These are phyloP conservation scores for Halophytophthora batemanensis DNA, from an alignment of 352 stramenopile species.

Conservation along the genomic window DNA sequence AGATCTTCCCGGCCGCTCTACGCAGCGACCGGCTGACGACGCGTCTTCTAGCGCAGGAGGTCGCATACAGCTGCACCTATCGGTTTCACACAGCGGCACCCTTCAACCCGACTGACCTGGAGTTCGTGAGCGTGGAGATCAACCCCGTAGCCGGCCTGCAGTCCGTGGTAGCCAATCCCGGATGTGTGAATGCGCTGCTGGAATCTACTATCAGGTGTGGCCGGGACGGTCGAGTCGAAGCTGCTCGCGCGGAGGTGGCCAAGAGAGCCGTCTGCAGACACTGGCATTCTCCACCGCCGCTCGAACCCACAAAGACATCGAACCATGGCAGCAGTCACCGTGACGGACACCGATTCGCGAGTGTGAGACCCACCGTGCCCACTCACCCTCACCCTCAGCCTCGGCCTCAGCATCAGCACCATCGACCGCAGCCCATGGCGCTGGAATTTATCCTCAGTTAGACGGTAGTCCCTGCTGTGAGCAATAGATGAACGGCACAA, in stretches of 20 bases:
- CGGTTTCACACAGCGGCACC: slow-evolving; percentile 21
- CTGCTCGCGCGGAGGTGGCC: slow-evolving; percentile 5
- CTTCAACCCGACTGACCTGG: slow-evolving; percentile 10
- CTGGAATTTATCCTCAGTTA: slow-evolving; percentile 33
- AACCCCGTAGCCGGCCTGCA: slow-evolving; percentile 18
- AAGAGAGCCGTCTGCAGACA: slow-evolving; percentile 6
- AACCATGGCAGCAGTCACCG: slow-evolving; percentile 1
- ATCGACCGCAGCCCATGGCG: slow-evolving; percentile 18
- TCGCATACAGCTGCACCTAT: slow-evolving; percentile 26
- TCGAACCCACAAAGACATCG: neutral
- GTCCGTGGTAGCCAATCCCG: slow-evolving; percentile 13
- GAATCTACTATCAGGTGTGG: slow-evolving; percentile 2
- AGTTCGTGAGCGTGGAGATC: slow-evolving; percentile 27
- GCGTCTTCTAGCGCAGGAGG: slow-evolving; percentile 19
- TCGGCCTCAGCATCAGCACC: neutral
- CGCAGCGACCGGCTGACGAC: slow-evolving; percentile 20
- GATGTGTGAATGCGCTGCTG: slow-evolving; percentile 24
- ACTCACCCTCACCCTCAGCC: too few species aligned
- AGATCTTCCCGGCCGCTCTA: slow-evolving; percentile 15
- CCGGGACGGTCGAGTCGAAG: neutral
- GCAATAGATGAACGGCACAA: slow-evolving; percentile 7
- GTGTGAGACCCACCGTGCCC: neutral
- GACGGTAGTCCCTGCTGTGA: neutral
- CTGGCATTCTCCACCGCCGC: slow-evolving; percentile 7
- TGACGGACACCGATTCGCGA: slow-evolving; percentile 3